These are phyloP conservation scores for Pezicula neosporulosa DNA, from an alignment of 2,329 filamentous ascomycete genomes.

Conservation along the genomic window DNA sequence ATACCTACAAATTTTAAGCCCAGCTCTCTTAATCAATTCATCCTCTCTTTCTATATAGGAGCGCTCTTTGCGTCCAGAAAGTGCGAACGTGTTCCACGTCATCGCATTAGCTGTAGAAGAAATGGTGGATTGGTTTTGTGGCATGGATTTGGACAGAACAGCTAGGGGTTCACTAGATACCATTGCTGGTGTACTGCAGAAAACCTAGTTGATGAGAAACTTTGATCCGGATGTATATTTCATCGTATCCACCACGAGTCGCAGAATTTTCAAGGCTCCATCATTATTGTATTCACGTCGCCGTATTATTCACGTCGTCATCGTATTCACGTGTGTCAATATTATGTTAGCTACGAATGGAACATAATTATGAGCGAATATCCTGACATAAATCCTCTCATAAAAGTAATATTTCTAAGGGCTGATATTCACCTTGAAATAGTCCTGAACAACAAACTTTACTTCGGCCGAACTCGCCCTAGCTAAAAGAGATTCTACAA, in stretches of 20 bases:
- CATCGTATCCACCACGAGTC: neutral
- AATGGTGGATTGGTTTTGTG: too few species aligned
- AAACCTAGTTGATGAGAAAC: neutral
- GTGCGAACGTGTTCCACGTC: too few species aligned
- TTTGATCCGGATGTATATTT: neutral
- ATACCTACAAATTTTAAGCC: too few species aligned
- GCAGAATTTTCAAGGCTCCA: neutral
- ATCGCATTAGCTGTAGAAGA: too few species aligned
- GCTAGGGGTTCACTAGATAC: too few species aligned
- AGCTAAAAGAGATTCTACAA: neutral
- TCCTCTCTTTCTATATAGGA: too few species aligned
- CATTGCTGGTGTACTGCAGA: neutral
- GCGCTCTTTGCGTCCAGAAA: too few species aligned
- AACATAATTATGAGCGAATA: neutral
- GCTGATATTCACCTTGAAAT: neutral
- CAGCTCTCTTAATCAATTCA: too few species aligned
- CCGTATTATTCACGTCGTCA: too few species aligned
- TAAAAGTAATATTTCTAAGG: neutral
- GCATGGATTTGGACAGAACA: too few species aligned
- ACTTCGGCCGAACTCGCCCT: neutral
- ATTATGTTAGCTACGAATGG: neutral
- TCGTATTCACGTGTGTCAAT: neutral
- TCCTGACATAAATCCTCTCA: neutral
- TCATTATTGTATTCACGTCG: neutral
- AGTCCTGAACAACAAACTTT: neutral